phyloP scores from a whole-genome alignment of 2,329 filamentous ascomycete genomes.

The Nannizziopsis barbatae region DNA sequence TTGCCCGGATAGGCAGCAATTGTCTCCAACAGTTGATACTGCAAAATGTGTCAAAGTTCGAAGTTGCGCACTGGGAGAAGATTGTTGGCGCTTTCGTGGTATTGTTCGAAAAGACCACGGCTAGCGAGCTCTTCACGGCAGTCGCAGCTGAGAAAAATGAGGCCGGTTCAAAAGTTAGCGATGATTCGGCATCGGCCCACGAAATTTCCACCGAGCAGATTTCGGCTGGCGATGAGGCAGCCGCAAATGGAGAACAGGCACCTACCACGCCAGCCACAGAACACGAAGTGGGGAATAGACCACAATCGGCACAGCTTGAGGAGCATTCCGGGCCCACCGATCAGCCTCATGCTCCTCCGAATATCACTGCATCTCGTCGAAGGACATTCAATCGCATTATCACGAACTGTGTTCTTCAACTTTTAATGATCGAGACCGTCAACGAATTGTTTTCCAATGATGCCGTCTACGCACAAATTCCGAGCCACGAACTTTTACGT shows the following conservation, averaged over 20 bases:
- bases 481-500: conserved; percentile 74
- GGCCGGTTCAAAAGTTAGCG: conserved; percentile 21
- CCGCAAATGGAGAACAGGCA: conserved; percentile 11
- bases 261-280: conserved; percentile 14
- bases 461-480: conserved; percentile 84
- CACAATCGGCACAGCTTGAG: conserved; percentile 50
- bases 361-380: conserved; percentile 82
- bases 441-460: conserved; percentile 98
- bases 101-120: conserved; percentile 87
- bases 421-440: conserved; percentile 98
- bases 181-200: conserved; percentile 19
- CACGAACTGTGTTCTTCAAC: conserved; percentile 89
- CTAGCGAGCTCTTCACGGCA: conserved; percentile 91
- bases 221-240: conserved; percentile 20
- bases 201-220: conserved; percentile 19
- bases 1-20: conserved; percentile 94
- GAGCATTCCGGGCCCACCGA: conserved; percentile 72
- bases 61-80: conserved; percentile 76
- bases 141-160: conserved; percentile 35
- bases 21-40: conserved; percentile 93
- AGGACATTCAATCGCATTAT: conserved; percentile 99
- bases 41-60: conserved; percentile 91
- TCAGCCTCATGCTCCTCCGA: conserved; percentile 75
- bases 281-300: conserved; percentile 20
- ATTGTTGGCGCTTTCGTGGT: conserved; percentile 94